Percentiles rank a stretch among this genome's conserved stretches.
Conservation (phyloP, 2,329 filamentous ascomycete species). For the Penicillium sp. region DNA sequence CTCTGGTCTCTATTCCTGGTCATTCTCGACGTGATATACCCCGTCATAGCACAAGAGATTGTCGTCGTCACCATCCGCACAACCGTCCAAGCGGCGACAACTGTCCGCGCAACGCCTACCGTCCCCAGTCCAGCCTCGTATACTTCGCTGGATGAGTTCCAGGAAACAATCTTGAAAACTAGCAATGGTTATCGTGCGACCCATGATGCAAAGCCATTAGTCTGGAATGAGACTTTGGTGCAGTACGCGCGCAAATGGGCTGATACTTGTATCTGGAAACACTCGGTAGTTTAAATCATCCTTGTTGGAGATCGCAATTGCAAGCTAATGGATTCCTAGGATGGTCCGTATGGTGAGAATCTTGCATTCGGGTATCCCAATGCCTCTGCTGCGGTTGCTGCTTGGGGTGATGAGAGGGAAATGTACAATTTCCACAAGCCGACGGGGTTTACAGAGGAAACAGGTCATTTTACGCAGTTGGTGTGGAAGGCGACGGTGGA, state of each 20-base stretch:
- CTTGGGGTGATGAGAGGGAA: conserved; percentile 58
- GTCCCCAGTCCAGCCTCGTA: conserved; percentile 37
- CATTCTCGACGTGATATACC: no score
- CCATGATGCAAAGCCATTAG: conserved; percentile 55
- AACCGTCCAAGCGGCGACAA: conserved; percentile 14
- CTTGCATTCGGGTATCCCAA: conserved; percentile 62
- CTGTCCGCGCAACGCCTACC: conserved; percentile 20
- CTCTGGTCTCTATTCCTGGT: neutral
- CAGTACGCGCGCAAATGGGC: conserved; percentile 51
- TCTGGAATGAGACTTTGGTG: conserved; percentile 62
- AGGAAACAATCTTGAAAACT: conserved; percentile 54
- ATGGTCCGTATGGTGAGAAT: conserved; percentile 67
- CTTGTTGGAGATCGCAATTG: no score
- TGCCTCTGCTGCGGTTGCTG: conserved; percentile 54
- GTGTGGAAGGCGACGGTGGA: conserved; percentile 61
- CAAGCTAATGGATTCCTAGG: conserved; percentile 26
- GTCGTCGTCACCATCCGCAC: conserved; percentile 7
- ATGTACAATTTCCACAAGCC: conserved; percentile 55
- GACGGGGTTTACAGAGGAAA: conserved; percentile 52
- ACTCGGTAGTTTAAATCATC: conserved; percentile 31
- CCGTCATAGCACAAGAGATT: conserved; percentile 1
- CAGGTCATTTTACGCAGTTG: conserved; percentile 67
- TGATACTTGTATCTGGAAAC: conserved; percentile 38
- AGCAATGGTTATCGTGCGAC: conserved; percentile 61
- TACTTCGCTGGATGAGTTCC: conserved; percentile 40